These are phyloP conservation scores for Hericium rajendrae DNA, from an alignment of 768 basidiomycete genomes.

Conservation along the genomic window DNA sequence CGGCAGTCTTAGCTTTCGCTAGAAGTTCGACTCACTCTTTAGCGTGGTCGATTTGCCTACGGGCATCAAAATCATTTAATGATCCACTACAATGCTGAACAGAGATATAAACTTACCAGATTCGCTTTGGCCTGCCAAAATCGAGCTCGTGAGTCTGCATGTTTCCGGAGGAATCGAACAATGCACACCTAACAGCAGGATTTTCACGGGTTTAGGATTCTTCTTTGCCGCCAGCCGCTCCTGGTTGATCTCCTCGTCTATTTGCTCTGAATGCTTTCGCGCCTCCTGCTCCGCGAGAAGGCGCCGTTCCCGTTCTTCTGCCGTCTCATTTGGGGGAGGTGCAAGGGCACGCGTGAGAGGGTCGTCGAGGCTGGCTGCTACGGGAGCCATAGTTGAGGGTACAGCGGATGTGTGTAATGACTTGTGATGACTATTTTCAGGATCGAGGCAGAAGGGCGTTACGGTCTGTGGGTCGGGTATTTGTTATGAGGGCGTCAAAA, in stretches of 20 bases:
- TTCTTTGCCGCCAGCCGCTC: conserved; percentile 20
- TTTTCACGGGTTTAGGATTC: conserved; percentile 23
- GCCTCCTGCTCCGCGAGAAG: conserved; percentile 46
- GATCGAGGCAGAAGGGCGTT: background rate
- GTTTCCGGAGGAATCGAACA: too few relatives aligned
- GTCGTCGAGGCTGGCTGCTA: conserved; percentile 26
- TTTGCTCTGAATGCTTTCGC: conserved; percentile 41
- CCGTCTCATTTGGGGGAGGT: conserved; percentile 49
- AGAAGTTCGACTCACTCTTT: conserved; percentile 22
- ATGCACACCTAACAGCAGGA: conserved; percentile 26
- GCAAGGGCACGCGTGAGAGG: conserved; percentile 45
- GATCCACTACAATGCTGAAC: too few relatives aligned
- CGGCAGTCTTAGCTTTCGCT: background rate
- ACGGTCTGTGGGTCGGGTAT: background rate
- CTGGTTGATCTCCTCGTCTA: conserved; percentile 29
- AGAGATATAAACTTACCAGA: conserved; percentile 16
- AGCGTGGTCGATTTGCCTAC: conserved; percentile 29
- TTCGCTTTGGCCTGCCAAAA: conserved; percentile 22
- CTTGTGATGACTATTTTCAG: background rate
- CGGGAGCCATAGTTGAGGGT: background rate
- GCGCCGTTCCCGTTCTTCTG: conserved; percentile 33
- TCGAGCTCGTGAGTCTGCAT: background rate
- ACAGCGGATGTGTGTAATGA: background rate
- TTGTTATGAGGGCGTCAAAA: background rate
- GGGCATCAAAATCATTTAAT: background rate